Conservation (phyloP, 805 yeast genomes). For the Myxozyma geophila region DNA sequence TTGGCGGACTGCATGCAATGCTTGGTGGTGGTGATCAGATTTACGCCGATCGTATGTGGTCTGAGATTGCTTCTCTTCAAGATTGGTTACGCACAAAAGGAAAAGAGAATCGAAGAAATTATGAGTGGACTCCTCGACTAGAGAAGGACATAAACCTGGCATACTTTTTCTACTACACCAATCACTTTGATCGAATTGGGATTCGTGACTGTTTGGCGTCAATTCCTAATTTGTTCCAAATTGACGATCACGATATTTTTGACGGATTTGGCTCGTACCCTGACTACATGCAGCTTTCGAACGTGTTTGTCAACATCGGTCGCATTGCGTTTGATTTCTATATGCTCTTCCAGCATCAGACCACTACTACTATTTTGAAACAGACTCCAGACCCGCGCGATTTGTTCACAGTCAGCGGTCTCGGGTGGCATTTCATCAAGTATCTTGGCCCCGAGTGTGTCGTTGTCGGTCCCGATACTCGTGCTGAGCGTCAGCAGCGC, state of each 20-base stretch:
- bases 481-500: constrained; percentile 79
- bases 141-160: constrained; percentile 61
- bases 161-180: constrained; percentile 73
- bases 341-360: constrained; percentile 89
- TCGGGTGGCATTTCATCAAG: constrained; percentile 77
- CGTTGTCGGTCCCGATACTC: constrained; percentile 83
- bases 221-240: constrained; percentile 85
- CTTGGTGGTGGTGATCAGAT: constrained; percentile 98
- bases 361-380: constrained; percentile 48
- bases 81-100: constrained; percentile 68
- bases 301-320: constrained; percentile 74
- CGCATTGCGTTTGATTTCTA: constrained; percentile 81
- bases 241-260: constrained; percentile 94
- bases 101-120: constrained; percentile 51
- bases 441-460: constrained; percentile 75
- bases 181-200: constrained; percentile 86
- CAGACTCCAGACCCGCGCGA: constrained; percentile 30
- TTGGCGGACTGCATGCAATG: constrained; percentile 84
- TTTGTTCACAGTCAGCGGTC: constrained; percentile 49
- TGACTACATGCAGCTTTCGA: constrained; percentile 72
- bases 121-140: constrained; percentile 54
- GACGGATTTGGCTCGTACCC: constrained; percentile 94
- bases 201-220: constrained; percentile 78
- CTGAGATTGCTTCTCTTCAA: constrained; percentile 52
- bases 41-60: constrained; percentile 80